Conservation (phyloP, 208 protist genomes). For the Trypanosomatidae sp. region DNA sequence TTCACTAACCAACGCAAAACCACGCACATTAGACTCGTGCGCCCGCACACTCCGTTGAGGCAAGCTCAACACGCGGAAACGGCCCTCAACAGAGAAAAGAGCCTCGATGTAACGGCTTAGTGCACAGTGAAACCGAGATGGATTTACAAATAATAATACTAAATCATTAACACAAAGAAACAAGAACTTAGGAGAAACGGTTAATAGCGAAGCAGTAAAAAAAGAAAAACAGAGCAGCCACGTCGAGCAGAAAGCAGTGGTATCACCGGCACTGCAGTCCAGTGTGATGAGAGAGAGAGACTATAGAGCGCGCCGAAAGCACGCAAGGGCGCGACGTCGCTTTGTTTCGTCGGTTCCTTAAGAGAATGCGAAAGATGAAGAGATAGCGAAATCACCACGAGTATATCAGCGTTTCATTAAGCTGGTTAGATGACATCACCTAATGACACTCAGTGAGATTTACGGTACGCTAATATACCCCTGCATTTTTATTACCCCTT, state of each 20-base stretch:
- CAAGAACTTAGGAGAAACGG: neutral
- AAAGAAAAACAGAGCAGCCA: neutral
- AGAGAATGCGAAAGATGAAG: neutral
- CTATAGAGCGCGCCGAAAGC: neutral
- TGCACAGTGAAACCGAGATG: neutral
- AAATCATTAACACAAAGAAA: neutral
- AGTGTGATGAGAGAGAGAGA: neutral
- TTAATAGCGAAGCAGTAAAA: neutral
- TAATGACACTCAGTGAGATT: neutral
- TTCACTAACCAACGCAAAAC: neutral
- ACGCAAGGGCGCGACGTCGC: neutral
- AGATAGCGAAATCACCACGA: neutral
- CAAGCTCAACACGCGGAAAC: neutral
- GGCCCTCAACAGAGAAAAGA: neutral
- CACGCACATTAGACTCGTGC: neutral
- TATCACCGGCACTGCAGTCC: neutral
- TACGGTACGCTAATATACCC: neutral
- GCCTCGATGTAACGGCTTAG: neutral
- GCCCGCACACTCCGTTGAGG: neutral
- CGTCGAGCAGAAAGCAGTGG: neutral
- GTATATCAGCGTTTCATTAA: neutral
- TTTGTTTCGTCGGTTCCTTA: neutral
- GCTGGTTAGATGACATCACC: neutral
- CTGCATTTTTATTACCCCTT: neutral
- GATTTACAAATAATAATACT: neutral